phyloP scores from a whole-genome alignment of 2,329 filamentous ascomycete species.

The Colletotrichum siamense region DNA sequence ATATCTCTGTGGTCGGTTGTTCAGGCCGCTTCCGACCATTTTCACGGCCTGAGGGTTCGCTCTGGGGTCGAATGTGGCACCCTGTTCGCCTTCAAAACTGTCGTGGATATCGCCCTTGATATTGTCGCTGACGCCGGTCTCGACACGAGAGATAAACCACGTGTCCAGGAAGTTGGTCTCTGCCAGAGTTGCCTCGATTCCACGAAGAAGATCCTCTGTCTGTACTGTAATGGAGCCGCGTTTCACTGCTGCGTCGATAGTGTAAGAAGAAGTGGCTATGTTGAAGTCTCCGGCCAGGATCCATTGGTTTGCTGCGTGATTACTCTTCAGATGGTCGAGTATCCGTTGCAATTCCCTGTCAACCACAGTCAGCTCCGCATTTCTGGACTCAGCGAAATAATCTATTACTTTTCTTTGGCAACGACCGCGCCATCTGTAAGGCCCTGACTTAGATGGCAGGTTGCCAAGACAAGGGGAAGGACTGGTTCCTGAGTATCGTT shows the following conservation, averaged over 20 bases:
- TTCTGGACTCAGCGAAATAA: too few relatives aligned
- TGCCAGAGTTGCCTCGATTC: constrained; percentile 51
- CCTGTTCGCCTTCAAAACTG: constrained; percentile 63
- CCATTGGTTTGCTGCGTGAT: constrained; percentile 52
- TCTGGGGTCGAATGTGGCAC: constrained; percentile 68
- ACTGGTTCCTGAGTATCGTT: constrained; percentile 28
- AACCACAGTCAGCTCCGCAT: neutral
- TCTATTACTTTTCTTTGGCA: constrained; percentile 48
- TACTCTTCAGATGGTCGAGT: constrained; percentile 46
- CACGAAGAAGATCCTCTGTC: constrained; percentile 46
- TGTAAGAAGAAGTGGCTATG: constrained; percentile 62
- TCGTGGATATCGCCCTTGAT: constrained; percentile 32
- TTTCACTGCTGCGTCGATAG: constrained; percentile 57
- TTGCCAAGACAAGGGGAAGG: constrained; percentile 54
- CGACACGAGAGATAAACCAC: constrained; percentile 52
- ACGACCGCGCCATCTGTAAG: constrained; percentile 63
- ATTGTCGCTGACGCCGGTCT: constrained; percentile 44
- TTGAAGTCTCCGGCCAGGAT: constrained; percentile 71
- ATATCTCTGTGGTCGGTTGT: constrained; percentile 67
- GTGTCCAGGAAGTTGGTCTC: constrained; percentile 56
- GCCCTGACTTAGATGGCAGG: constrained; percentile 67
- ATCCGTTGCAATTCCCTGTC: constrained; percentile 56
- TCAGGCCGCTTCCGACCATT: constrained; percentile 49
- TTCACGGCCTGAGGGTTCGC: constrained; percentile 61
- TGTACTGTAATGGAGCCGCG: constrained; percentile 58